Evolutionary conservation across 805 yeast species (phyloP).

Genomic region (Yarrowia alimentaria): DNA sequence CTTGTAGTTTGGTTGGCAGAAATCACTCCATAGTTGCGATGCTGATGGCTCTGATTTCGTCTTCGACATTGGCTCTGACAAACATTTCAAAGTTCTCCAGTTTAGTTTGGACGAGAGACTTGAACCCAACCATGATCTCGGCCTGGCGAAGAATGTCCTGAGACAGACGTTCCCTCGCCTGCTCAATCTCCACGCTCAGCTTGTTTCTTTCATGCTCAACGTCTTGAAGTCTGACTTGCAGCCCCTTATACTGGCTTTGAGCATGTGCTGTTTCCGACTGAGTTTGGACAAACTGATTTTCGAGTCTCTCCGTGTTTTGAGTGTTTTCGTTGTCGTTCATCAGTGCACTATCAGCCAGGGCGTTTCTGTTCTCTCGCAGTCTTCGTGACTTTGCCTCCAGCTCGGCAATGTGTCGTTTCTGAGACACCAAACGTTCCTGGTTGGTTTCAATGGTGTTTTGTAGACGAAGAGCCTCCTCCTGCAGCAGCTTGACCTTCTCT

Average conservation of each 20-base stretch:
- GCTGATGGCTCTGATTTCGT: constrained; percentile 3
- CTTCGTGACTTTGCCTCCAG: constrained; percentile 22
- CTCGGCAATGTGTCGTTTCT: constrained; percentile 18
- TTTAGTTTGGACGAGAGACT: constrained; percentile 14
- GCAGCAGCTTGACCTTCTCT: constrained; percentile 47
- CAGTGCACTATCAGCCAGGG: constrained; percentile 6
- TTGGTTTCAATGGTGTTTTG: constrained; percentile 58
- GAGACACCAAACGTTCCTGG: constrained; percentile 14
- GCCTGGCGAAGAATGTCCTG: constrained; percentile 17
- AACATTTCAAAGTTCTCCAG: constrained; percentile 19
- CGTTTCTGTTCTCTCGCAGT: constrained; percentile 17
- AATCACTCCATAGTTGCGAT: constrained; percentile 1
- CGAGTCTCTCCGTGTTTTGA: constrained; percentile 17
- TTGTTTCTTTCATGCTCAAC: constrained; percentile 17
- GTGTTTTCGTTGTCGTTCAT: constrained; percentile 24
- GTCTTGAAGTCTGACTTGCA: constrained; percentile 14
- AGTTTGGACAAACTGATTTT: constrained; percentile 20
- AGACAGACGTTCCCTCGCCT: constrained; percentile 15
- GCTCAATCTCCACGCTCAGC: constrained; percentile 8
- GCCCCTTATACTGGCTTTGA: constrained; percentile 17
- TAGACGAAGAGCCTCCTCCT: constrained; percentile 56
- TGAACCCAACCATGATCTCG: constrained; percentile 18
- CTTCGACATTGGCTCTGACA: constrained; percentile 16
- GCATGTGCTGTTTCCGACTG: constrained; percentile 19
- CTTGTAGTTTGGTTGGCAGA: not conserved